Base-by-base conservation (phyloP, 2,329 filamentous ascomycete species). In the Penicillium freii region DNA sequence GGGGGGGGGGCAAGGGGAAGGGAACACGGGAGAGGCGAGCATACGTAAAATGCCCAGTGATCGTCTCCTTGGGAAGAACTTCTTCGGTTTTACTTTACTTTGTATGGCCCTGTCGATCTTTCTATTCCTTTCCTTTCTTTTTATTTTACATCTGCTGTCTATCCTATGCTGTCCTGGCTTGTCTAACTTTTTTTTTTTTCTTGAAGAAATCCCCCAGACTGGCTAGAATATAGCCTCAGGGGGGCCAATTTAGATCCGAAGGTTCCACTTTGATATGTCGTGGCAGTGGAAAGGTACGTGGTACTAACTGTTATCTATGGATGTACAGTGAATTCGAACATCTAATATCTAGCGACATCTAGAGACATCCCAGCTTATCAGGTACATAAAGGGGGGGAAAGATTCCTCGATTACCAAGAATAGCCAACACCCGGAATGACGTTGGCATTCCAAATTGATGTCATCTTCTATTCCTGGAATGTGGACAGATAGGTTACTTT, bases 1-100 rank as follows among this genome's bases (percentile, higher is more conserved):
- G 44, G 51, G 40, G 53, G 44, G 51, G 40, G 55, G 50, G 39
- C 44, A 60, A 58, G 60, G 61, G 46, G 56, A 56, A 62, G 59
- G 48, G 56, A 56, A 54, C 45, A 63, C 55, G 51, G 64, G 52
- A 49, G 53, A 52, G 45, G 38, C 45, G 46, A 36, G 46, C 38
- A 50, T 51, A 51, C 53, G 53, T 55, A 55, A 55, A 55, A 31
- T 47, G 51, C 23, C 29, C 42, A 46, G 40, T 45, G 60, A 61
- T 58, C 50, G 36, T 51, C 58, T 42, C 33, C 33, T 34, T 8
- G 17, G 29, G 17, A 31, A 17, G 39, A 33, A 46, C n/a, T 36
- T 31, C 29, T 33, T 29, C 29, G 5, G 1, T 21, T 33, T 33
- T 15, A 33, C 31, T 33, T 31, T 11, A 33, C 19, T 19, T 40